Evolutionary conservation across 345 rosid genomes (phyloP).

Genomic region (Raphanus sativus): DNA sequence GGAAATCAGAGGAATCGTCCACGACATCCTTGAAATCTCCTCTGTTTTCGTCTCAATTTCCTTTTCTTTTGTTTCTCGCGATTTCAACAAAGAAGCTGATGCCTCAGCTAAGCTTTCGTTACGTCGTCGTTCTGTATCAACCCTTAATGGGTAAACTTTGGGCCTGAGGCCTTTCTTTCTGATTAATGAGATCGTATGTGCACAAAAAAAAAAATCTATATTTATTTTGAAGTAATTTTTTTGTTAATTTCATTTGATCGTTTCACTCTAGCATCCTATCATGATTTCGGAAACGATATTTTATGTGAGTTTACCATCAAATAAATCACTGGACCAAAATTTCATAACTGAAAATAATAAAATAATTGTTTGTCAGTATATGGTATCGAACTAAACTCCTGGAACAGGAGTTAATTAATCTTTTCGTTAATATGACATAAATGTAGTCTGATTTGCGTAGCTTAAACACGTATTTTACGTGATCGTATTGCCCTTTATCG

Average conservation of each 20-base stretch:
- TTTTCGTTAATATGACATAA: neutral
- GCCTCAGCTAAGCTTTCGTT: too few relatives aligned
- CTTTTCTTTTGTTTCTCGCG: too few relatives aligned
- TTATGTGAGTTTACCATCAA: slow-evolving; percentile 2
- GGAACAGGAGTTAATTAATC: neutral
- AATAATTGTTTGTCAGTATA: neutral
- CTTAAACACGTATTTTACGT: neutral
- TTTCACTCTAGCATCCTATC: neutral
- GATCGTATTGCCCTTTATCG: neutral
- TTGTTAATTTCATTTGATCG: neutral
- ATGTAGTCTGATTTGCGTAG: neutral
- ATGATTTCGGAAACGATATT: neutral
- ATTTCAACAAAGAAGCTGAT: too few relatives aligned
- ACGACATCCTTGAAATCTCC: too few relatives aligned
- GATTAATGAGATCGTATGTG: too few relatives aligned
- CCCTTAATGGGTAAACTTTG: too few relatives aligned
- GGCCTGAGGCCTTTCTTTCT: too few relatives aligned
- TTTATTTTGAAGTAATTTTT: too few relatives aligned
- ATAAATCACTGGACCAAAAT: neutral
- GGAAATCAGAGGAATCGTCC: too few relatives aligned
- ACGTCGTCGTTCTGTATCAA: too few relatives aligned
- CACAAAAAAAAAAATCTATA: too few relatives aligned
- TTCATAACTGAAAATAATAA: neutral
- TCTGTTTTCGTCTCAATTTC: too few relatives aligned
- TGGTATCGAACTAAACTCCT: neutral